phyloP scores from a whole-genome alignment of 108 stramenopile species.

The Pseudonitzschia delicatissima region DNA sequence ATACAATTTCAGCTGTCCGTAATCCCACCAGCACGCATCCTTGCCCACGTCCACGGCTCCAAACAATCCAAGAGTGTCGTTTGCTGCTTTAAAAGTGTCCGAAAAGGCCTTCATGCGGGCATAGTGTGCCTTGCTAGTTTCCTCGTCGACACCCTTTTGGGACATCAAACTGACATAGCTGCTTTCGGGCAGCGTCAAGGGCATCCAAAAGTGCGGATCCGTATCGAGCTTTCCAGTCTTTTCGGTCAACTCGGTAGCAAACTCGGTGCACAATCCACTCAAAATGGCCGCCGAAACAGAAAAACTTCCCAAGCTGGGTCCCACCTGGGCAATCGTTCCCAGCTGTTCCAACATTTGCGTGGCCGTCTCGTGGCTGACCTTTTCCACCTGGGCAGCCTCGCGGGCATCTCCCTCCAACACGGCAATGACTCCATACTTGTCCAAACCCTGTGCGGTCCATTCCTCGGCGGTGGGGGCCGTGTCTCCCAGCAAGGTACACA shows the following conservation, averaged over 20 bases:
- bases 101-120: conserved; percentile 84
- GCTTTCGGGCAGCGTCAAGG: conserved; percentile 82
- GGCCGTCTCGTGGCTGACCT: conserved; percentile 96
- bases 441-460: conserved; percentile 91
- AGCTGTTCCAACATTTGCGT: conserved; percentile 84
- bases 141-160: conserved; percentile 83
- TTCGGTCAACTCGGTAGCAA: conserved; percentile 64
- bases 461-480: conserved; percentile 85
- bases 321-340: conserved; percentile 88
- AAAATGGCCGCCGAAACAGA: conserved; percentile 86
- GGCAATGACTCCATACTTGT: conserved; percentile 98
- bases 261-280: conserved; percentile 84
- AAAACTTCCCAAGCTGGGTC: conserved; percentile 93
- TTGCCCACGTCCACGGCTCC: conserved; percentile 97
- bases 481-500: conserved; percentile 91
- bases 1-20: conserved; percentile 95
- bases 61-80: conserved; percentile 76
- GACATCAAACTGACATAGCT: conserved; percentile 87
- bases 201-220: conserved; percentile 99
- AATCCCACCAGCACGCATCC: conserved; percentile 98
- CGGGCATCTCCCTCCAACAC: conserved; percentile 60
- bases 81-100: conserved; percentile 42
- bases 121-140: conserved; percentile 67
- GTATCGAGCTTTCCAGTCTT: conserved; percentile 88
- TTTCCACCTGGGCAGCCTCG: conserved; percentile 98